Evolutionary conservation across 345 rosid genomes (phyloP).

Genomic region (Eucalyptus tenuipes): DNA sequence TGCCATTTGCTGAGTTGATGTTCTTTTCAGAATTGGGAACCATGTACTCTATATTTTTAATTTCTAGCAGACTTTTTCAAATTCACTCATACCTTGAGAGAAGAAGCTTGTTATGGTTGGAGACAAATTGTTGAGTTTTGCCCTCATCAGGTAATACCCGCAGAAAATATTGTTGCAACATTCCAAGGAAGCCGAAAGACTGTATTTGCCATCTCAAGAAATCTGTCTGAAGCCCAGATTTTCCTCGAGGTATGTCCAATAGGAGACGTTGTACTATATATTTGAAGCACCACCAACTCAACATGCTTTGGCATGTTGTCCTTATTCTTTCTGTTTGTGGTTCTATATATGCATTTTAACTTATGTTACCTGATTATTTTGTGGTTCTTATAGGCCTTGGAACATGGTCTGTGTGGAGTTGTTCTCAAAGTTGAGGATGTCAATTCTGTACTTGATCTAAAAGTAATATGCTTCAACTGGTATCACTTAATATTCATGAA

Average conservation of each 20-base stretch:
- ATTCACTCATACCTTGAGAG: not conserved
- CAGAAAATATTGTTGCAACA: conserved; percentile 77
- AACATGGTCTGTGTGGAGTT: conserved; percentile 76
- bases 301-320: not conserved
- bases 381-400: conserved; percentile 47
- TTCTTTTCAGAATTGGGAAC: not conserved
- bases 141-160: conserved; percentile 57
- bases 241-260: conserved; percentile 46
- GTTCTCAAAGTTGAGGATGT: conserved; percentile 52
- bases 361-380: not conserved
- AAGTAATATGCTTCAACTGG: conserved; percentile 25
- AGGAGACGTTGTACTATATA: not conserved
- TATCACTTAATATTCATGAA: not conserved
- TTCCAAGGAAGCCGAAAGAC: conserved; percentile 68
- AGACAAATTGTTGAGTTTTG: not conserved
- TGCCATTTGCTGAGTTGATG: not conserved
- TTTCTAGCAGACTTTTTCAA: not conserved
- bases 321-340: not conserved
- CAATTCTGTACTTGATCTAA: conserved; percentile 47
- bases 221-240: conserved; percentile 47
- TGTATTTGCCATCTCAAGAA: conserved; percentile 61
- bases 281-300: not conserved
- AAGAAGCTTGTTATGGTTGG: not conserved
- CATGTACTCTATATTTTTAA: not conserved
- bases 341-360: not conserved